Base-by-base conservation (phyloP, 2,329 filamentous ascomycete species). In the Emergomyces orientalis region DNA sequence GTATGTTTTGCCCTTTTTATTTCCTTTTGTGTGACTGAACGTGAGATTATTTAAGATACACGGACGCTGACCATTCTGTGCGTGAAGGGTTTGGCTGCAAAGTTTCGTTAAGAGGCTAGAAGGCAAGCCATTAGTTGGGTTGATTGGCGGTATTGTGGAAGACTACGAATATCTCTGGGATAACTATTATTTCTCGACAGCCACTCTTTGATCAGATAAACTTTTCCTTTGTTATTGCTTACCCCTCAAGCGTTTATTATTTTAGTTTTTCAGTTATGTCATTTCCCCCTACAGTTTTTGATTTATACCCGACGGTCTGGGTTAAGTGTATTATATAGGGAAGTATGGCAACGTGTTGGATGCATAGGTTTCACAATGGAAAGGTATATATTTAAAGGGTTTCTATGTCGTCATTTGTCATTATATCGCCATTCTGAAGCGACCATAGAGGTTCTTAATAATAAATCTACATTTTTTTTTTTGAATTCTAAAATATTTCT, bases 141-240 rank as follows among this genome's bases (percentile, higher is more conserved):
- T 99, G 72, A 81, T 96, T 30, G 89, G 87, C 9, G 90, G 89
- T 63, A 88, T 99, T 55, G 77, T 97, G 66, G 91, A 97, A 73
- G 94, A 99, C 74, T 99, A 99, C 73, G 90, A 96, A 76, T 97
- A 95, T 74, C 81, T 99, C 39, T 99, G 94, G 94, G 91, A 97
- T 77, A 92, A 95, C 70, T 97, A 97, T 76, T 95, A 97, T 77
- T 99, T 97, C 76, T 82, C 85, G 22, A 88, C 85, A 1, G 81
- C 84, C 32, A 87, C 84, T 14, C 69, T 78, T 56, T 78, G 66
- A 71, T 22, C n/a, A 17, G 52, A 34, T 17, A 32, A 55, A 2
- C 1, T 13, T 39, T 62, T 62, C 41, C 62, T 61, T 54, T 63
- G 57, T 63, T 62, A 62, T 61, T 60, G 47, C 63, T 65, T 64